Percentiles rank a stretch among this genome's conserved stretches.
These are phyloP conservation scores for Ceratobasidium sp. DNA, from an alignment of 1,284 basidiomycete genomes.

Conservation along the genomic window DNA sequence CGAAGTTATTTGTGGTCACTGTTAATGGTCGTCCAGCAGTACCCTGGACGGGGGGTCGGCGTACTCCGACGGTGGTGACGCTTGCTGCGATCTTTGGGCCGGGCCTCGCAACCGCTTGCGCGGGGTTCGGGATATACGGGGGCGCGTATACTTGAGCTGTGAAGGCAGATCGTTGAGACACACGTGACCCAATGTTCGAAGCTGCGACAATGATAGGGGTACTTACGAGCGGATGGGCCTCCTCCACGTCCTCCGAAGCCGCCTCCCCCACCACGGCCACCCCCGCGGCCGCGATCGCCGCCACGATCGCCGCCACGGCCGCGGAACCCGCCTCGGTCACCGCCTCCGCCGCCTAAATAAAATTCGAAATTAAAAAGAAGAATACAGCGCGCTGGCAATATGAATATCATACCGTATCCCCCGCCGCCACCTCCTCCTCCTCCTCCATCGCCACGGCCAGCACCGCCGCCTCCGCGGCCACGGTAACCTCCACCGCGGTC, in stretches of 20 bases:
- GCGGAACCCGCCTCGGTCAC: no score
- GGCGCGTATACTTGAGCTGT: neutral
- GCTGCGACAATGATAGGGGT: neutral
- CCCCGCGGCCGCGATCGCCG: no score
- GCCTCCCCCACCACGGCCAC: no score
- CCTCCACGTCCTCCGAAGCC: neutral
- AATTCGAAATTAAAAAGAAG: no score
- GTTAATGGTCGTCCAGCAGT: constrained; percentile 65
- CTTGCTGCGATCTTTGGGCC: constrained; percentile 23
- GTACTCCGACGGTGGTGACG: constrained; percentile 31
- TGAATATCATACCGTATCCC: no score
- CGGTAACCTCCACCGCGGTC: neutral
- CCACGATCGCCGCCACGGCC: no score
- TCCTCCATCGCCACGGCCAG: neutral
- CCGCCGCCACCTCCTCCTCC: neutral
- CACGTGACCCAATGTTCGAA: no score
- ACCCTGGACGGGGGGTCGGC: constrained; percentile 56
- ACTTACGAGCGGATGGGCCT: neutral
- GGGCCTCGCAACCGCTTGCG: neutral
- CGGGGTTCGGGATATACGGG: neutral
- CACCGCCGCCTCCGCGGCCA: constrained; percentile 15
- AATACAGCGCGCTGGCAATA: no score
- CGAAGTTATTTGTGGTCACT: constrained; percentile 58
- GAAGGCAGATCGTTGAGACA: neutral
- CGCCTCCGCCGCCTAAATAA: no score